Evolutionary conservation across 305 asterid species (phyloP), one percentile per base, ranked within the genome.

Genomic region (Striga hermonthica): DNA sequence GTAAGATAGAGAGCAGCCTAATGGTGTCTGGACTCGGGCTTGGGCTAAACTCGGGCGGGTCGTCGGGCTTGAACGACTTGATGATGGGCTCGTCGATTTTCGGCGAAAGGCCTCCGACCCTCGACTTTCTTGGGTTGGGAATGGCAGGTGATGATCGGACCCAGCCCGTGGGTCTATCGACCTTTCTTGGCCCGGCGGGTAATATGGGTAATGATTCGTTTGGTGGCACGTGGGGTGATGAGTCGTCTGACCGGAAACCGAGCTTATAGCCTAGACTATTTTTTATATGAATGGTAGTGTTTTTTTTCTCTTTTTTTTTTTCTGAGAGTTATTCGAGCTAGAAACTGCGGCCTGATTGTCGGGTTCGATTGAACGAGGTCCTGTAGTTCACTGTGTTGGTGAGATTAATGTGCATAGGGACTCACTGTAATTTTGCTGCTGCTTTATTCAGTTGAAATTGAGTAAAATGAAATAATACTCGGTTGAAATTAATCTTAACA

Each of bases 81-180:
- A 78, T 76, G 83, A 66, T 84, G 75, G 71, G 78, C 61, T 61
- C 70, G 0, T 75, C 87, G 2, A 60, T 79, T 9, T 79, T 69
- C 28, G 75, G 79, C 2, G 70, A 39, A 71, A 78, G 58, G 74
- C 87, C 86, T 3, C 64, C 85, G 0, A 86, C 90, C 3, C 79
- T 86, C 3, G 94, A 86, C 74, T 82, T 86, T 59, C 88, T 86
- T 0, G 94, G 94, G 4, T 64, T 83, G 4, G 84, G 94, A 69
- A 57, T 73, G 78, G 79, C 72, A 2, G 75, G 40, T 0, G 61
- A 74, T 4, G 90, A 68, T 0, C 31, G 2, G 15, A 49, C 77
- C 9, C 44, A 78, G 0, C 43, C 88, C 0, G 70, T 67, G 9
- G 82, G 83, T 0, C 75, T 76, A 44, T 76, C 87, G 11, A 79